phyloP scores from a whole-genome alignment of 148 eudicot species.

The Dianthus caryophyllus region DNA sequence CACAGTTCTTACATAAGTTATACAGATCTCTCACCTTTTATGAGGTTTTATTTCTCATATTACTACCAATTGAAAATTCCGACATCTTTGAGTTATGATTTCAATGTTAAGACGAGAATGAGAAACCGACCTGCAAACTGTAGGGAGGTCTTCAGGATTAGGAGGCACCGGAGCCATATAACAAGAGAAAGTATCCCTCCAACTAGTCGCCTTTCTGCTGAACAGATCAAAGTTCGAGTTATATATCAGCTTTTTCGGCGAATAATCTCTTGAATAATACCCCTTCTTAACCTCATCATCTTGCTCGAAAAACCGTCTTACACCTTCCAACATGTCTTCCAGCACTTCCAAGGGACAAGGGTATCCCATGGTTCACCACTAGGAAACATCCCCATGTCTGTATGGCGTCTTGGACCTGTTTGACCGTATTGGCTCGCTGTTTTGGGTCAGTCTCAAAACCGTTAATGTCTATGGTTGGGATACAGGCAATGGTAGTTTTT shows the following conservation, averaged over 20 bases:
- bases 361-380: slow-evolving; percentile 45
- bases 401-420: slow-evolving; percentile 25
- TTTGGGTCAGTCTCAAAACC: slow-evolving; percentile 6
- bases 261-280: slow-evolving; percentile 29
- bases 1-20: no score
- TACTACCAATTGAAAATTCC: no score
- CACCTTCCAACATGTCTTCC: slow-evolving; percentile 35
- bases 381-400: slow-evolving; percentile 47
- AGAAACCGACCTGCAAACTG: not conserved
- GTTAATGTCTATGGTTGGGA: slow-evolving; percentile 27
- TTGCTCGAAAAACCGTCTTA: slow-evolving; percentile 37
- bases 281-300: slow-evolving; percentile 39
- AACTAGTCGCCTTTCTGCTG: no score
- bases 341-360: slow-evolving; percentile 18
- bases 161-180: no score
- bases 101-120: no score
- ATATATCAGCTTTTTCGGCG: slow-evolving; percentile 16
- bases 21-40: no score
- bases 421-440: not conserved
- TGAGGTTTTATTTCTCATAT: no score
- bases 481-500: not conserved
- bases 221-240: no score
- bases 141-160: no score
- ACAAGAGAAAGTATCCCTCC: no score
- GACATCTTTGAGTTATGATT: no score